Evolutionary conservation across 1,284 basidiomycete species (phyloP), one percentile per base, ranked within the genome.

Genomic region (Ceratobasidium sp.): DNA sequence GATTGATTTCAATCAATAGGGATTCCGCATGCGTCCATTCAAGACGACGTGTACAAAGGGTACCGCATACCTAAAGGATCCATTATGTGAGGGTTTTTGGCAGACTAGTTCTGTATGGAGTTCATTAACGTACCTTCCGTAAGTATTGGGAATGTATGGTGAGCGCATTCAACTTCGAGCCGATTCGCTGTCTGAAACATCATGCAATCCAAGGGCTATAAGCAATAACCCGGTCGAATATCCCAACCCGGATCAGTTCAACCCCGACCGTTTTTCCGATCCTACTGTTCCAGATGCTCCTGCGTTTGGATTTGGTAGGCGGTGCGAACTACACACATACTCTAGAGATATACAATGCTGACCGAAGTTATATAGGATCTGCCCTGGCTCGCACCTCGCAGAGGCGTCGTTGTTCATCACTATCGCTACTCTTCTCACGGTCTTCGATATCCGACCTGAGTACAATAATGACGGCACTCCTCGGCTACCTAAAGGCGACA

Each of bases 321-420:
- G n/a, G n/a, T n/a, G n/a, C n/a, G n/a, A n/a, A n/a, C n/a, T n/a
- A n/a, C n/a, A n/a, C n/a, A n/a, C n/a, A n/a, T n/a, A n/a, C n/a
- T n/a, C n/a, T n/a, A n/a, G n/a, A n/a, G n/a, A n/a, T n/a, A n/a
- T n/a, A n/a, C n/a, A n/a, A n/a, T n/a, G n/a, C n/a, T n/a, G n/a
- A n/a, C n/a, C n/a, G 17, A n/a, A n/a, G n/a, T n/a, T n/a, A n/a
- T 59, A 14, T 31, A 59, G 56, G 22, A 62, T 66, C 24, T 81
- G 80, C 36, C 78, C 78, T 19, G 80, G 79, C 1, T 29, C 76
- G 15, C 76, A 80, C 47, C 60, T 81, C 33, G 80, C 80, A n/a
- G 76, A 78, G 69, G 75, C 78, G 41, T 77, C 76, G 9, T 29
- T 79, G 1, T 64, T 65, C 17, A 78, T 80, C 73, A 79, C 76